phyloP scores from a whole-genome alignment of 23 red algal species.

The Gracilaria vermiculophylla region DNA sequence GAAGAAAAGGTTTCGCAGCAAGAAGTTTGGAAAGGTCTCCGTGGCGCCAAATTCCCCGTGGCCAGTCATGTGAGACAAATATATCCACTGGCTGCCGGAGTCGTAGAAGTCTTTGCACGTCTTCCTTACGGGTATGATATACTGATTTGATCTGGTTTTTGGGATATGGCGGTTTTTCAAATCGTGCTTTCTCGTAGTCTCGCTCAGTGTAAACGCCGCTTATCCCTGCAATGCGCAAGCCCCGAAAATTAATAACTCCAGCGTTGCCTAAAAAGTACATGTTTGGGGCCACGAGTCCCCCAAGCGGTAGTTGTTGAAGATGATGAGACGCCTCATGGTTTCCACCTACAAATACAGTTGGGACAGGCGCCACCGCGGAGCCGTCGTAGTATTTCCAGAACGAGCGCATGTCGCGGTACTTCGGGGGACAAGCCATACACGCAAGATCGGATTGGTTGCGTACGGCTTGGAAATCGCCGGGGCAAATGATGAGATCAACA shows the following conservation, averaged over 20 bases:
- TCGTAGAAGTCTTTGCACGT: slow-evolving; percentile 57
- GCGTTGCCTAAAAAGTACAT: slow-evolving; percentile 92
- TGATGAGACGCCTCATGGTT: slow-evolving; percentile 95
- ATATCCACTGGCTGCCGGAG: slow-evolving; percentile 63
- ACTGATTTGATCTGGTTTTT: slow-evolving; percentile 61
- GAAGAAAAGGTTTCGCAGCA: slow-evolving; percentile 83
- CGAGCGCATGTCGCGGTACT: slow-evolving; percentile 67
- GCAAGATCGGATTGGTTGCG: slow-evolving; percentile 79
- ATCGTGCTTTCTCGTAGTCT: slow-evolving; percentile 66
- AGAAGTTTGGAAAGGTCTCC: slow-evolving; percentile 68
- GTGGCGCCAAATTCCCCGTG: slow-evolving; percentile 61
- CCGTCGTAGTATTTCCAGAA: slow-evolving; percentile 88
- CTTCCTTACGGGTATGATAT: slow-evolving; percentile 83
- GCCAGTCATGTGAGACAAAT: slow-evolving; percentile 94
- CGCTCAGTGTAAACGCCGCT: slow-evolving; percentile 84
- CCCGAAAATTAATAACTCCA: slow-evolving; percentile 72
- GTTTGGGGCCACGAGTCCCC: slow-evolving; percentile 93
- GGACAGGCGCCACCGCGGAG: slow-evolving; percentile 58
- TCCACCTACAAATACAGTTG: slow-evolving; percentile 92
- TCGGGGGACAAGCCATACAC: slow-evolving; percentile 72
- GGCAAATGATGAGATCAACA: slow-evolving; percentile 78
- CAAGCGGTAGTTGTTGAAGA: slow-evolving; percentile 83
- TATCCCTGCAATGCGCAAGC: slow-evolving; percentile 77
- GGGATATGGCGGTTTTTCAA: slow-evolving; percentile 72
- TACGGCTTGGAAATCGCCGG: slow-evolving; percentile 94